A percentile compares a stretch with the other conserved stretches of the same genome.
Conservation (phyloP, 192 early-diverging fungal species). For the Coemansia sp. region DNA sequence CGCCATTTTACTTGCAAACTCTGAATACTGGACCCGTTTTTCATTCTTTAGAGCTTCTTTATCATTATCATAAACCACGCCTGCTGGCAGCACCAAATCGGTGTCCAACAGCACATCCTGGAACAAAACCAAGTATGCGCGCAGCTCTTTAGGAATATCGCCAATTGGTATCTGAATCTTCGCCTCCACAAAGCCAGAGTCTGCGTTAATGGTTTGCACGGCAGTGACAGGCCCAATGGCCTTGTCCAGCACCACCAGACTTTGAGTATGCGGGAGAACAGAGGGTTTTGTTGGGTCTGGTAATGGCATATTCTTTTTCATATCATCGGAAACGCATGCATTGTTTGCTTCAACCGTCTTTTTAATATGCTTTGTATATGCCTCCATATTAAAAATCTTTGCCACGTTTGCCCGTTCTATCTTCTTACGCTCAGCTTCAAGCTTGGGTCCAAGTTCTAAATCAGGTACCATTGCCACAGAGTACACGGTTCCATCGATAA, state of each 20-base stretch:
- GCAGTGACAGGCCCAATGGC: conserved; percentile 51
- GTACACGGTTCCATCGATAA: conserved; percentile 26
- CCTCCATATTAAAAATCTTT: conserved; percentile 23
- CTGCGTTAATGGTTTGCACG: conserved; percentile 63
- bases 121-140: conserved; percentile 73
- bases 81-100: conserved; percentile 55
- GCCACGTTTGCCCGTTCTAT: conserved; percentile 25
- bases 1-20: conserved; percentile 50
- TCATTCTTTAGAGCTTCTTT: not conserved
- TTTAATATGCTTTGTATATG: conserved; percentile 56
- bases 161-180: conserved; percentile 59
- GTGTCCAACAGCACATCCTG: conserved; percentile 71
- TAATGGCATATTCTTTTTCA: conserved; percentile 59
- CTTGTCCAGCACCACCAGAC: conserved; percentile 2
- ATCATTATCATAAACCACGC: conserved; percentile 32
- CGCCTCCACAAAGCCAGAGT: conserved; percentile 67
- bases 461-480: conserved; percentile 43
- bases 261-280: conserved; percentile 18
- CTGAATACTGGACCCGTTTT: conserved; percentile 17
- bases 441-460: conserved; percentile 11
- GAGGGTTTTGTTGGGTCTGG: conserved; percentile 30
- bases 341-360: conserved; percentile 28
- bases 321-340: conserved; percentile 51
- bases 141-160: conserved; percentile 59
- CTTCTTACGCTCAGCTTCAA: conserved; percentile 32